These are phyloP conservation scores for Colletotrichum shisoi DNA, from an alignment of 2,329 filamentous ascomycete genomes.

Conservation along the genomic window DNA sequence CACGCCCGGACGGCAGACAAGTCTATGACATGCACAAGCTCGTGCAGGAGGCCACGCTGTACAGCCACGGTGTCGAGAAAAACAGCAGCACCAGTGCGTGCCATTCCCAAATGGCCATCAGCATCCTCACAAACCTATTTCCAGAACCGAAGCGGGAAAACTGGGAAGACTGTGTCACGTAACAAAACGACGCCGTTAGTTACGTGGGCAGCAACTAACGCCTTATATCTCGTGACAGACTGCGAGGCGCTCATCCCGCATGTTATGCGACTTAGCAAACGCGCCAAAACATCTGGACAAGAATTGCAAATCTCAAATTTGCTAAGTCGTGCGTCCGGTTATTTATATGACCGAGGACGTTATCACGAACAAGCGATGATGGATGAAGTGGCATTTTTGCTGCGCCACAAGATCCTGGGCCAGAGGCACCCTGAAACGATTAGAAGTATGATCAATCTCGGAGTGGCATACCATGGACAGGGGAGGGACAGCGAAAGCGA, in stretches of 20 bases:
- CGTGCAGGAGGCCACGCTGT: neutral
- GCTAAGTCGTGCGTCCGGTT: neutral
- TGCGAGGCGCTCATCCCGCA: neutral
- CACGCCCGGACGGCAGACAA: neutral
- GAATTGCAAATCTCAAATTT: neutral
- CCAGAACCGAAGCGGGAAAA: neutral
- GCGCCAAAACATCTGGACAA: neutral
- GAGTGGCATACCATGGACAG: neutral
- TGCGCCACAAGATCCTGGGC: neutral
- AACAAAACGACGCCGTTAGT: too few relatives aligned
- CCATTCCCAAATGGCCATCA: neutral
- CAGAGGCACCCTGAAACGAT: neutral
- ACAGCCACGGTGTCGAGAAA: neutral
- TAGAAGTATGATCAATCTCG: too few relatives aligned
- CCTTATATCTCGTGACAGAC: too few relatives aligned
- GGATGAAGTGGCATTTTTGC: neutral
- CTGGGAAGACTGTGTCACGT: too few relatives aligned
- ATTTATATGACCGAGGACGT: neutral
- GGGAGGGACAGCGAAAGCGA: neutral
- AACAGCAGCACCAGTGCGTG: neutral
- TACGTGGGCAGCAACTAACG: too few relatives aligned
- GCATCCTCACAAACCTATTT: neutral
- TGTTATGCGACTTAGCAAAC: too few relatives aligned
- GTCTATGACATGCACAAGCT: neutral
- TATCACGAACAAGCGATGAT: neutral